Base-by-base conservation (phyloP, 2,329 filamentous ascomycete species). In the Alternaria angustiovoidea region DNA sequence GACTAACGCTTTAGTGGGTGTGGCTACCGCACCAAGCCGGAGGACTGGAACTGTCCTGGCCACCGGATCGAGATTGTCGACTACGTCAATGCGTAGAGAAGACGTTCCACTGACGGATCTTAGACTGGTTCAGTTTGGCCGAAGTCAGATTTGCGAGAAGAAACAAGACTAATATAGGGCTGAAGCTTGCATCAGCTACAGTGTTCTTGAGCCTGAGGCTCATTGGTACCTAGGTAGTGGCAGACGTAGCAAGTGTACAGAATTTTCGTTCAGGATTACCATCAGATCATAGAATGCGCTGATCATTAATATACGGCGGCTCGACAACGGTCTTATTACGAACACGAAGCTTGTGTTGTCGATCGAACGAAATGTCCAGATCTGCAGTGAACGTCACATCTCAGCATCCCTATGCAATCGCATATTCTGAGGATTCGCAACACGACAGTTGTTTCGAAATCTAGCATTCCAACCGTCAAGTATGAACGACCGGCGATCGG, bases 311-410 rank as follows among this genome's bases (percentile, higher is more conserved):
- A 20, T n/a, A 43, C 34, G 9, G 39, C 38, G 28, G 43, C 18
- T 43, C 38, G 38, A 34, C 41, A 18, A 22, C 39, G 51, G 39
- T 38, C 38, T 38, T 53, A 32, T 7, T 43, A 30, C 18, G 51
- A 12, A 41, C 24, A 28, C 20, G 30, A 49, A 51, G 38, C 41
- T 54, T 43, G 24, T 26, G 24, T 56, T 34, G 44, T 44, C 46
- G 46, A 59, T 56, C 44, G 16, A 9, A 43, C 9, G 9, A 14
- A 44, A 22, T 32, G 28, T 26, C 42, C 28, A 42, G 51, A 56
- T 51, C 51, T 51, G 52, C 57, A 38, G 24, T 28, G 22, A 30
- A 51, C 46, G 57, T 51, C 51, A 59, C 38, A 39, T 48, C 22
- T 51, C 18, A 38, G 38, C 38, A 30, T 16, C 32, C 36, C 48